phyloP scores from a whole-genome alignment of 2,329 filamentous ascomycete species.

The Cordyceps cicadae region DNA sequence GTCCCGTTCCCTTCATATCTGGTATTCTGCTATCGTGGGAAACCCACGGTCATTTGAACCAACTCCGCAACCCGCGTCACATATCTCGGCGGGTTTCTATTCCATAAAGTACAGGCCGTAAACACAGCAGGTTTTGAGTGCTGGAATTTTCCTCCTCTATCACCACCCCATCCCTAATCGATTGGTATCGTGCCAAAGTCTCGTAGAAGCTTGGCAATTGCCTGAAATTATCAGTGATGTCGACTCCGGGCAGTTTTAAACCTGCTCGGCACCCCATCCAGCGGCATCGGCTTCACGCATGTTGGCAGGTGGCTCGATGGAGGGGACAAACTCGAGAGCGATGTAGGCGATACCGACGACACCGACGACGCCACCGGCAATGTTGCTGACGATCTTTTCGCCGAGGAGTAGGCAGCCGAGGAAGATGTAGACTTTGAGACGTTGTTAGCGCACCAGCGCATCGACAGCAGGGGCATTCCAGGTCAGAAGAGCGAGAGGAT shows the following conservation, averaged over 20 bases:
- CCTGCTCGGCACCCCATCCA: constrained; percentile 70
- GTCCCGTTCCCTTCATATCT: neutral
- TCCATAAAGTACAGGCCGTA: neutral
- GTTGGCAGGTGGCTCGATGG: constrained; percentile 71
- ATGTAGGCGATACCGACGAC: constrained; percentile 71
- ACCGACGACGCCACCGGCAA: constrained; percentile 71
- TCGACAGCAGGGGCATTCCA: neutral
- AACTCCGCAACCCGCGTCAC: neutral
- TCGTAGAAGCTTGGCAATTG: neutral
- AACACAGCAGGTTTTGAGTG: neutral
- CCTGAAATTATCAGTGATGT: too few species aligned
- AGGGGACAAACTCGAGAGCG: constrained; percentile 66
- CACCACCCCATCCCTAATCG: neutral
- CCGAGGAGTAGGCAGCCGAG: constrained; percentile 79
- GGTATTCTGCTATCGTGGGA: neutral
- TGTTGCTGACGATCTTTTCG: constrained; percentile 54
- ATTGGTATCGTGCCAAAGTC: neutral
- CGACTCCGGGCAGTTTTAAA: constrained; percentile 35
- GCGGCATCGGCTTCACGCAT: constrained; percentile 66
- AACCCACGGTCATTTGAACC: neutral
- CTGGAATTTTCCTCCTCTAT: neutral
- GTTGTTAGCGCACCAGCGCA: constrained; percentile 8
- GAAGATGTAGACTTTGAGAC: constrained; percentile 85
- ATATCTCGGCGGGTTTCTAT: neutral
- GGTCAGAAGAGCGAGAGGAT: neutral